phyloP scores from a whole-genome alignment of 2,329 filamentous ascomycete species.

The Xylaria arbuscula region DNA sequence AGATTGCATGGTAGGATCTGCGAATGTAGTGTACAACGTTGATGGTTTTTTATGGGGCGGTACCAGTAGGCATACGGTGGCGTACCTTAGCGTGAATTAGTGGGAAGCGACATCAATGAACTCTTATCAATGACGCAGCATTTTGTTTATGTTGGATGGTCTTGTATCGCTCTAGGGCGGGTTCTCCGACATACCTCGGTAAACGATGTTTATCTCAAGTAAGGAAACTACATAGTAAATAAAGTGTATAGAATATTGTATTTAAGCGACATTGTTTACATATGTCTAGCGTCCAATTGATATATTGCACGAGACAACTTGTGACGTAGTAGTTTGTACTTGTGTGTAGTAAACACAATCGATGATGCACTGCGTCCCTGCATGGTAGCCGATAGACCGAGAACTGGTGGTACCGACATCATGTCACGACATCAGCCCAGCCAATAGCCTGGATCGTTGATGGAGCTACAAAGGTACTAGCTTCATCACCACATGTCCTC shows the following conservation, averaged over 20 bases:
- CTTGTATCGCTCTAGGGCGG: neutral
- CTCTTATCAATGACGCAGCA: slow-evolving; percentile 19
- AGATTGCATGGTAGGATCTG: slow-evolving; percentile 38
- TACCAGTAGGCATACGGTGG: neutral
- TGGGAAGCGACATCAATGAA: neutral
- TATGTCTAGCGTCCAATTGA: neutral
- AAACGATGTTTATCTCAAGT: neutral
- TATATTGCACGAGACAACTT: neutral
- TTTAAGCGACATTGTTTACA: neutral
- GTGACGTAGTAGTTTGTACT: neutral
- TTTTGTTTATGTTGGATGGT: neutral
- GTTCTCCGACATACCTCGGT: neutral
- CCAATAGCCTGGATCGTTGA: too few species aligned
- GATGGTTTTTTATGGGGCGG: neutral
- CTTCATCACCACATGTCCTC: too few species aligned
- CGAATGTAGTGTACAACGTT: neutral
- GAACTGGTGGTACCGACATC: slow-evolving; percentile 1
- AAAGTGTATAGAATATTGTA: too few species aligned
- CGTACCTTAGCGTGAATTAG: neutral
- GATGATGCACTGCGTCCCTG: slow-evolving; percentile 5
- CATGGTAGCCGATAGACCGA: slow-evolving; percentile 2
- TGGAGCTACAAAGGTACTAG: too few species aligned
- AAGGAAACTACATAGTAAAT: neutral
- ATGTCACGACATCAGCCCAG: neutral
- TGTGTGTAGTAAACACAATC: neutral